These are phyloP conservation scores for Sugiyamaella qingdaonensis DNA, from an alignment of 805 yeast genomes.

Conservation along the genomic window DNA sequence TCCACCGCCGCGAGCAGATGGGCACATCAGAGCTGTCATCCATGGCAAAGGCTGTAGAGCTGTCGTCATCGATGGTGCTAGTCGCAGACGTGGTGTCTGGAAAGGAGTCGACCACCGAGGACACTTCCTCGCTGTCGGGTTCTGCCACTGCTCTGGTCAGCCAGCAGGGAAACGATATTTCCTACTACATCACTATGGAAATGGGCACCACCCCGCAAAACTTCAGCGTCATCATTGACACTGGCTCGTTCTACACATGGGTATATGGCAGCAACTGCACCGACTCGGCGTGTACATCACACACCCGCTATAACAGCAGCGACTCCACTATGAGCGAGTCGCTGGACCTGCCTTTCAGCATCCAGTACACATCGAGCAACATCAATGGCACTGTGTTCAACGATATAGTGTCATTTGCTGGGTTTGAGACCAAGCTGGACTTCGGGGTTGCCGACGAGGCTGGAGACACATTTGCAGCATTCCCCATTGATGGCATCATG, in stretches of 20 bases:
- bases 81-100: slow-evolving; percentile 16
- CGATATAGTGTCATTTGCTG: slow-evolving; percentile 37
- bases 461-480: slow-evolving; percentile 50
- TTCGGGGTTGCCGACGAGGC: slow-evolving; percentile 53
- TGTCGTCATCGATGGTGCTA: slow-evolving; percentile 10
- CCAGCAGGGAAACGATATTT: slow-evolving; percentile 27
- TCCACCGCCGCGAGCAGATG: neutral
- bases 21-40: slow-evolving; percentile 5
- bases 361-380: slow-evolving; percentile 51
- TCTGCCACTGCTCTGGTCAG: slow-evolving; percentile 18
- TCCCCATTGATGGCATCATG: slow-evolving; percentile 55
- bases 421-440: slow-evolving; percentile 35
- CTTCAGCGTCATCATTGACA: slow-evolving; percentile 55
- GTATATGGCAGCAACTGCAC: slow-evolving; percentile 51
- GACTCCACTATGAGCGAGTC: slow-evolving; percentile 14
- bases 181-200: slow-evolving; percentile 26
- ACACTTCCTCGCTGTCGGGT: neutral
- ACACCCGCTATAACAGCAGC: slow-evolving; percentile 15
- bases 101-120: neutral
- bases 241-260: slow-evolving; percentile 66
- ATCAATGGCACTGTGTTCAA: slow-evolving; percentile 48
- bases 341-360: slow-evolving; percentile 37
- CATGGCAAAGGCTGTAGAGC: neutral
- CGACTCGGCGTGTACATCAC: slow-evolving; percentile 41
- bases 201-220: slow-evolving; percentile 28